A percentile compares a stretch with the other conserved stretches of the same genome.
phyloP scores from a whole-genome alignment of 2,329 filamentous ascomycete genomes.

The Xylaria sp. region DNA sequence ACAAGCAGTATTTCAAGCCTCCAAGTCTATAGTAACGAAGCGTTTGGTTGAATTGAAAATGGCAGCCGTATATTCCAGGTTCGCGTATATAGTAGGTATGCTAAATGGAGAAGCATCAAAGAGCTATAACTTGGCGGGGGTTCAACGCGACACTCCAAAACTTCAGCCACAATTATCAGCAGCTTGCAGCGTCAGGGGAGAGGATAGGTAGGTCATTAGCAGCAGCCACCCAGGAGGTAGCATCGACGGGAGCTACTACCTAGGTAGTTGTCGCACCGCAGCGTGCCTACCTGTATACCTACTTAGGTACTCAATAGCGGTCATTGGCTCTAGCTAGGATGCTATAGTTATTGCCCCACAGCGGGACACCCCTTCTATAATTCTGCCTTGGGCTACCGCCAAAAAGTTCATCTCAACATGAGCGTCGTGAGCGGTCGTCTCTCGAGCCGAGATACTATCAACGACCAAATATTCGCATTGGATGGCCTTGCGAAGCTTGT shows the following conservation, averaged over 20 bases:
- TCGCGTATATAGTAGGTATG: not conserved
- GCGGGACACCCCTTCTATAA: constrained; percentile 13
- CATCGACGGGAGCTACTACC: not conserved
- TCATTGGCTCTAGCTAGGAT: constrained; percentile 37
- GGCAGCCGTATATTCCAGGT: not conserved
- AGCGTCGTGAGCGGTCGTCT: not conserved
- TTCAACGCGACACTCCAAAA: constrained; percentile 22
- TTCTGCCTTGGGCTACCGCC: constrained; percentile 54
- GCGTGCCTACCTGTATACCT: not conserved
- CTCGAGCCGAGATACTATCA: not conserved
- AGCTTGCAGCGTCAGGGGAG: not conserved
- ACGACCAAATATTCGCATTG: not conserved
- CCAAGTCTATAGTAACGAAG: not conserved
- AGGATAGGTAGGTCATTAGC: no score
- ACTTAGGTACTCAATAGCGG: constrained; percentile 34
- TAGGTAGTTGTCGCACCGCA: constrained; percentile 37
- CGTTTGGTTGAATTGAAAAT: not conserved
- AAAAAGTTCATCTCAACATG: constrained; percentile 45
- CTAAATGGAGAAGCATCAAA: not conserved
- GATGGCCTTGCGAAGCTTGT: constrained; percentile 19
- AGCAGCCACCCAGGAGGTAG: not conserved
- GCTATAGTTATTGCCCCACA: constrained; percentile 34
- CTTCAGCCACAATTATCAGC: constrained; percentile 33
- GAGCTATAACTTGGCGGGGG: constrained; percentile 1
- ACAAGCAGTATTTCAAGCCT: not conserved